Conservation (phyloP, 768 basidiomycete species). For the Leccinum subgranulosum region DNA sequence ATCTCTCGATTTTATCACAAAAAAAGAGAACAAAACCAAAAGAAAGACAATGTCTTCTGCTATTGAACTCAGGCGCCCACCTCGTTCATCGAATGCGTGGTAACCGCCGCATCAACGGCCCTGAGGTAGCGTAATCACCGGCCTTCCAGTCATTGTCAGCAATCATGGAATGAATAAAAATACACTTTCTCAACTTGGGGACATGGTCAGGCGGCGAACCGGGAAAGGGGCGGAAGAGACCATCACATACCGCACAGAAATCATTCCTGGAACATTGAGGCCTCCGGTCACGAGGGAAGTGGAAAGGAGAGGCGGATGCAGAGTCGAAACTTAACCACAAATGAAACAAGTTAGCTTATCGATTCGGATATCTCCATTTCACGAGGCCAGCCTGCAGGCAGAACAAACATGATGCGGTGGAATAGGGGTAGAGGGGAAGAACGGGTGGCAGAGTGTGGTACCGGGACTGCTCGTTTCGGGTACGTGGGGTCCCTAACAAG, state of each 20-base stretch:
- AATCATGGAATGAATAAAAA: background rate
- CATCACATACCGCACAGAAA: background rate
- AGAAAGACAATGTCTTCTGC: background rate
- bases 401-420: conserved; percentile 3
- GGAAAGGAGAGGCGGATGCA: background rate
- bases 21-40: background rate
- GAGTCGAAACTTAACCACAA: conserved; percentile 5
- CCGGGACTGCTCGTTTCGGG: background rate
- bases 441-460: conserved; percentile 4
- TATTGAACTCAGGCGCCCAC: background rate
- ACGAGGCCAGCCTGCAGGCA: conserved; percentile 10
- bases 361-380: conserved; percentile 21
- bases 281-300: background rate
- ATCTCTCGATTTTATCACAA: background rate
- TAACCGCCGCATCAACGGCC: conserved; percentile 7
- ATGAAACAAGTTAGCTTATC: conserved; percentile 13
- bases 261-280: background rate
- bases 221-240: background rate
- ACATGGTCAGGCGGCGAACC: background rate
- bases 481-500: conserved; percentile 1
- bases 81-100: background rate
- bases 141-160: background rate
- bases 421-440: conserved; percentile 9
- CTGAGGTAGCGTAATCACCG: conserved; percentile 22
- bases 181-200: background rate